Evolutionary conservation across 2,329 filamentous ascomycete species (phyloP).

Genomic region (Chaetomiaceae sp.): DNA sequence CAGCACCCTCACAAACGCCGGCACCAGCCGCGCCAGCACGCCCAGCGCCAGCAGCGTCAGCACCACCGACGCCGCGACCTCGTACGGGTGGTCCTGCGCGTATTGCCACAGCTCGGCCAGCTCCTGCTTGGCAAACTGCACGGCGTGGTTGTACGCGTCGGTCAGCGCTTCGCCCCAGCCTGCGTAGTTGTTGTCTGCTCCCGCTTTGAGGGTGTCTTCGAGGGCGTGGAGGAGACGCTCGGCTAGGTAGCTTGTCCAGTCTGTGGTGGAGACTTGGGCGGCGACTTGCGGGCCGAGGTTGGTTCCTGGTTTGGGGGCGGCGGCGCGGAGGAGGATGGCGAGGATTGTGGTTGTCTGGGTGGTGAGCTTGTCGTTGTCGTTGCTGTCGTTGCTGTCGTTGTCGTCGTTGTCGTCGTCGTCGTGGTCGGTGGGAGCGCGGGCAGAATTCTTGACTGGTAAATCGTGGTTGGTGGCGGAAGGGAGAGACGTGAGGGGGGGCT

Average conservation of each 20-base stretch:
- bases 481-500: background rate
- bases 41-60: conserved; percentile 17
- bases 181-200: conserved; percentile 15
- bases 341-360: conserved; percentile 4
- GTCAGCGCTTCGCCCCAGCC: conserved; percentile 18
- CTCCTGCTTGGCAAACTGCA: background rate
- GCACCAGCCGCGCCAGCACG: conserved; percentile 14
- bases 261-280: conserved; percentile 24
- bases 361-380: background rate
- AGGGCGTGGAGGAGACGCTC: conserved; percentile 30
- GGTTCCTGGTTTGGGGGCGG: background rate
- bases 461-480: background rate
- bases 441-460: too few species aligned
- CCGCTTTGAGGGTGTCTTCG: conserved; percentile 23
- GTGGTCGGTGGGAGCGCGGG: background rate
- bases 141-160: conserved; percentile 12
- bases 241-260: conserved; percentile 33
- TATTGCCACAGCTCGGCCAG: conserved; percentile 11
- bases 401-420: background rate
- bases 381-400: background rate
- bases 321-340: conserved; percentile 2
- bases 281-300: conserved; percentile 11
- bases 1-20: conserved; percentile 13
- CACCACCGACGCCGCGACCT: conserved; percentile 12
- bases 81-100: conserved; percentile 13